Base-by-base conservation (phyloP, 352 stramenopile genomes). In the Aphanomyces cochlioides region DNA sequence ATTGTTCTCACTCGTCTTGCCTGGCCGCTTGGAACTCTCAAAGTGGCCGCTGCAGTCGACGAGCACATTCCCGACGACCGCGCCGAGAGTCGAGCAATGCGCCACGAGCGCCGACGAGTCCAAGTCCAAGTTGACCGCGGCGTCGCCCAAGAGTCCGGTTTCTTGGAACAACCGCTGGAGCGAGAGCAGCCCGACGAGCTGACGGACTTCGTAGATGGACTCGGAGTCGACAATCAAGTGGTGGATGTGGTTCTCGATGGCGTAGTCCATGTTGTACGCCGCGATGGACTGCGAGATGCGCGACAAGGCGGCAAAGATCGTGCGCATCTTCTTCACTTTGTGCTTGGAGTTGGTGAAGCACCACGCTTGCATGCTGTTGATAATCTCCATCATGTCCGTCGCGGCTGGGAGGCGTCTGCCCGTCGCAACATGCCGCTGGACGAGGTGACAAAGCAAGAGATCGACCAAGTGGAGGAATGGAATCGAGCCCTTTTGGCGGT, bases 281-380 rank as follows among this genome's bases (percentile, higher is more conserved):
- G 83, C 80, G 17, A 93, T 90, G 1, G 67, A 75, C 6, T 84
- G 38, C 7, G 84, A 84, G 10, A 93, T 74, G 28, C 79, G 63
- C 4, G 90, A 73, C 6, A 92, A 67, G 21, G 76, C 67, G 5
- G 81, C 78, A 0, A 92, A n/a, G 0, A 85, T 74, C 0, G 72
- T 66, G 19, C 89, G 76, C 47, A 68, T 73, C 56, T 72, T 56
- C 40, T 75, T 76, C 68, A 74, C 80, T 60, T 77, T 75, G 34
- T 79, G 69, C 75, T 82, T 77, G 38, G 77, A 47, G 6, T 82
- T 75, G 3, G 83, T 83, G 61, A 92, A 93, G 7, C 71, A 87
- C 86, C 82, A 93, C 36, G 84, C 83, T 50, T 93, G 86, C 3
- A 78, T 85, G 4, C 80, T 88, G 75, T 93, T 93, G 76, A 93